phyloP scores from a whole-genome alignment of 106 monocot genomes.

The Allium sativum region DNA sequence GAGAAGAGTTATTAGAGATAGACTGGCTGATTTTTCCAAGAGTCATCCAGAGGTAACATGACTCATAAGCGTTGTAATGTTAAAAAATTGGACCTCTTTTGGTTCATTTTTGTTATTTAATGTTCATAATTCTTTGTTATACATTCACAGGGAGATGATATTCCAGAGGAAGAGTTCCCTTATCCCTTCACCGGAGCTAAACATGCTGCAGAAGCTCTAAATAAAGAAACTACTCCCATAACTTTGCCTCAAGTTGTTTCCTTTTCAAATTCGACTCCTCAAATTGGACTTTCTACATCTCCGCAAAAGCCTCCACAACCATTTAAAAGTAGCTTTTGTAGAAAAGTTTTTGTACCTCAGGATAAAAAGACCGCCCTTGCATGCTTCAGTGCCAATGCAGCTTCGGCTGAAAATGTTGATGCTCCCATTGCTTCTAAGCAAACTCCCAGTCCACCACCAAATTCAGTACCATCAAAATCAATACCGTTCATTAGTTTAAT shows the following conservation, averaged over 20 bases:
- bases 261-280: background rate
- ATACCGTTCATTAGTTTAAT: slow-evolving; percentile 3
- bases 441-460: slow-evolving; percentile 5
- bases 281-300: slow-evolving; percentile 17
- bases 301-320: slow-evolving; percentile 45
- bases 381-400: background rate
- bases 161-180: slow-evolving; percentile 52
- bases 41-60: slow-evolving; percentile 48
- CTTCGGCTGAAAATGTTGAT: slow-evolving; percentile 6
- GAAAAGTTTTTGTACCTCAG: slow-evolving; percentile 14
- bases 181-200: slow-evolving; percentile 39
- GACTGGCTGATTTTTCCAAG: slow-evolving; percentile 36
- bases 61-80: background rate
- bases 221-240: background rate
- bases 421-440: slow-evolving; percentile 7
- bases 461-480: slow-evolving; percentile 12
- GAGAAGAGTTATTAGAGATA: slow-evolving; percentile 43
- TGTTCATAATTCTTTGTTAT: background rate
- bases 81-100: background rate
- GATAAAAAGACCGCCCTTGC: slow-evolving; percentile 23
- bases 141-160: slow-evolving; percentile 43
- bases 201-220: background rate
- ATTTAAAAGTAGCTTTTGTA: slow-evolving; percentile 41
- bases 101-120: background rate
- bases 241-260: background rate